Conservation (phyloP, 495 filamentous ascomycete genomes). For the Friedmanniomyces simplex region DNA sequence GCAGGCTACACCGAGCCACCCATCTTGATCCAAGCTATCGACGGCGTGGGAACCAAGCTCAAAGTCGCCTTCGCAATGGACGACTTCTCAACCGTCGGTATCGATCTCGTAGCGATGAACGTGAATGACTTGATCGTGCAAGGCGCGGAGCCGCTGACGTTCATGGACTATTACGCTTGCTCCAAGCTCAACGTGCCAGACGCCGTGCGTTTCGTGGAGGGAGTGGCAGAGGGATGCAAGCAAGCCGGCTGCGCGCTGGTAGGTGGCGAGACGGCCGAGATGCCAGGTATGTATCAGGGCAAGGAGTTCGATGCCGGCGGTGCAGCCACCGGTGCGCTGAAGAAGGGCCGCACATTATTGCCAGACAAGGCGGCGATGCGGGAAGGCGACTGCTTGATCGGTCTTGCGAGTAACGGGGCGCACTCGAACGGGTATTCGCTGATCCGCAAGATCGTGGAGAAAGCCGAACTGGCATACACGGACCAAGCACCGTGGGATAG, state of each 20-base stretch:
- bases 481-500: slow-evolving; percentile 62
- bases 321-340: slow-evolving; percentile 73
- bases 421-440: slow-evolving; percentile 97
- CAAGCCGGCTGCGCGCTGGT: slow-evolving; percentile 79
- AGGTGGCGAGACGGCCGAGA: slow-evolving; percentile 93
- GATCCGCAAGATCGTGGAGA: slow-evolving; percentile 73
- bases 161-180: slow-evolving; percentile 94
- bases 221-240: slow-evolving; percentile 74
- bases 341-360: slow-evolving; percentile 50
- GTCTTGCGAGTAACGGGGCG: slow-evolving; percentile 67
- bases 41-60: slow-evolving; percentile 94
- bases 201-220: slow-evolving; percentile 74
- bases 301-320: slow-evolving; percentile 88
- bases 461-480: slow-evolving; percentile 54
- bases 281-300: slow-evolving; percentile 80
- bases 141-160: slow-evolving; percentile 85
- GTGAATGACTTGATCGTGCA: slow-evolving; percentile 96
- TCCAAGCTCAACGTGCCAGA: slow-evolving; percentile 64
- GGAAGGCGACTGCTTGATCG: slow-evolving; percentile 72
- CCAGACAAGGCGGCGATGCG: slow-evolving; percentile 67
- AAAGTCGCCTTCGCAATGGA: slow-evolving; percentile 81
- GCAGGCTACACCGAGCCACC: slow-evolving; percentile 68
- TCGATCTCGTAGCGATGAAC: slow-evolving; percentile 97
- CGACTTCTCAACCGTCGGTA: slow-evolving; percentile 82
- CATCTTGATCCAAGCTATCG: slow-evolving; percentile 78